A percentile compares a stretch with the other conserved stretches of the same genome.
Conservation (phyloP, 768 basidiomycete species). For the Phaeolepiota aurea region DNA sequence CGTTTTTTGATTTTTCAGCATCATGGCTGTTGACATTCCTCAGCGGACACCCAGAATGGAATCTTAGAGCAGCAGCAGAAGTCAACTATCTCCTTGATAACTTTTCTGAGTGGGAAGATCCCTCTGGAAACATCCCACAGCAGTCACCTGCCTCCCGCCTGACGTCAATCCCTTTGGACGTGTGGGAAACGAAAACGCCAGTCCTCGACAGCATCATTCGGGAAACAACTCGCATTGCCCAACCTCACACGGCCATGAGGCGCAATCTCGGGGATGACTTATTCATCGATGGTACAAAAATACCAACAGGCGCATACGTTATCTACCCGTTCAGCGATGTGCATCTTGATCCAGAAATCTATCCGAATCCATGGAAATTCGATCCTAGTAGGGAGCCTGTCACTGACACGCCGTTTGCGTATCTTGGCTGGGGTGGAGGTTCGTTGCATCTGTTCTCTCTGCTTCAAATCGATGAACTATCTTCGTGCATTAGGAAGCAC, state of each 20-base stretch:
- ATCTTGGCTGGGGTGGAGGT: constrained; percentile 81
- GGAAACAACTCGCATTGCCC: constrained; percentile 71
- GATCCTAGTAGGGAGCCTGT: constrained; percentile 51
- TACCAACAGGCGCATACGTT: constrained; percentile 69
- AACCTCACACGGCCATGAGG: constrained; percentile 77
- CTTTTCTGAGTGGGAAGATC: constrained; percentile 12
- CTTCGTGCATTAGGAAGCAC: constrained; percentile 45
- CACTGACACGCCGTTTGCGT: constrained; percentile 42
- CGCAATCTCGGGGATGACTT: constrained; percentile 68
- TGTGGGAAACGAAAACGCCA: constrained; percentile 65
- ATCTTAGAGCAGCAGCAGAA: constrained; percentile 50
- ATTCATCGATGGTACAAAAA: constrained; percentile 57
- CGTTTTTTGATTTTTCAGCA: constrained; percentile 23
- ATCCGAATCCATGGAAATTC: constrained; percentile 72
- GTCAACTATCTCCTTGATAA: constrained; percentile 46
- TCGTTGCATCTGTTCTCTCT: constrained; percentile 16
- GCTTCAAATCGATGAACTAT: constrained; percentile 1
- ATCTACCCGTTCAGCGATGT: constrained; percentile 77
- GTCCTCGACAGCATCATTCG: constrained; percentile 65
- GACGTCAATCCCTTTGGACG: constrained; percentile 52
- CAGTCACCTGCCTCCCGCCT: constrained; percentile 35
- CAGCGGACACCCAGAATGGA: constrained; percentile 60
- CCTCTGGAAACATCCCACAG: no score
- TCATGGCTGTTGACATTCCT: constrained; percentile 73
- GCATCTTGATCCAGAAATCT: constrained; percentile 64